Evolutionary conservation across 352 stramenopile species (phyloP), one percentile per base, ranked within the genome.

Genomic region (Phytophthora sansomeana): DNA sequence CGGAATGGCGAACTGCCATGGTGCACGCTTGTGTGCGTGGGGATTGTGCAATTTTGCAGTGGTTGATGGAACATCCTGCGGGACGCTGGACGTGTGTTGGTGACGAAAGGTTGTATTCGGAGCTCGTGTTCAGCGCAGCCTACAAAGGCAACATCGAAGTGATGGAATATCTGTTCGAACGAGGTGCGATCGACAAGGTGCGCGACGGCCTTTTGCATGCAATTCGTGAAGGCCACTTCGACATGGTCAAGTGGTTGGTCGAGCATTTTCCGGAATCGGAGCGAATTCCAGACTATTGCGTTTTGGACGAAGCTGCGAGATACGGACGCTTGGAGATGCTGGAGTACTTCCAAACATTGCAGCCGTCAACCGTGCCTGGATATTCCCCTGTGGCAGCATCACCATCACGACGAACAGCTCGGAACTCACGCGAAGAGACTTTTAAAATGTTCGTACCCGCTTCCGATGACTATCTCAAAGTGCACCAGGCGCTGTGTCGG

Each of bases 41-140:
- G 6, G 9, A 63, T 26, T 35, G 35, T 3, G n/a, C 21, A 19
- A 63, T 63, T 26, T 24, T 68, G 28, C 32, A 68, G 35, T 68
- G 60, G 60, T 33, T 68, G 32, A 63, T 68, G 60, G 51, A 63
- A 9, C 60, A 68, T 41, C 60, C 60, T 11, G 51, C 51, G 8
- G 60, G 60, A 17, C 32, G 51, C 7, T 68, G 51, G 51, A 63
- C 35, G 10, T 42, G 48, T 6, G 26, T 62, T 36, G 59, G 50
- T 7, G 51, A 57, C 32, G 59, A 62, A 19, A 38, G 50, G 24
- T 42, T 67, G 41, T 63, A 51, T n/a, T 50, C 51, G 0, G 59
- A 63, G 7, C 51, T 68, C 13, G 30, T 68, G 8, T 68, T 62
- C 26, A 62, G 59, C 5, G 32, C 51, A 0, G 50, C 59, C 1